phyloP scores from a whole-genome alignment of 805 yeast genomes.

The Suhomyces pyralidae region DNA sequence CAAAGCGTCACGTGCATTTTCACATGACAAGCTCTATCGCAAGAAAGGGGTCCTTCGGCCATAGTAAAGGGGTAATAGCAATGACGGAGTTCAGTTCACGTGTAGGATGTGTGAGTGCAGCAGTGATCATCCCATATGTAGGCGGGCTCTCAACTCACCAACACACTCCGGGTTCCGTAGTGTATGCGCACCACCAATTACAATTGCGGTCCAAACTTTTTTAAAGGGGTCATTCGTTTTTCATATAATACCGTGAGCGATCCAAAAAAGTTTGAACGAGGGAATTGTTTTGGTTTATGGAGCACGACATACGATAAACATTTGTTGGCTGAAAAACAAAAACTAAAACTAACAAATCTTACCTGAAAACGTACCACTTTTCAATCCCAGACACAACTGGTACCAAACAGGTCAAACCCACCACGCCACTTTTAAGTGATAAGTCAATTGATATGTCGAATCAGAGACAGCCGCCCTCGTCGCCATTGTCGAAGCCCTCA shows the following conservation, averaged over 20 bases:
- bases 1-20: background rate
- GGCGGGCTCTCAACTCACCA: background rate
- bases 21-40: background rate
- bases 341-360: no score
- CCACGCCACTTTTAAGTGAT: no score
- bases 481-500: conserved; percentile 3
- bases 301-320: background rate
- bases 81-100: background rate
- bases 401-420: no score
- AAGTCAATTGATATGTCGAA: conserved; percentile 14
- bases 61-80: no score
- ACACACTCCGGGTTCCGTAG: no score
- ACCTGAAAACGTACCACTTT: background rate
- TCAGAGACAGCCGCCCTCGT: conserved; percentile 13
- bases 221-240: conserved; percentile 4
- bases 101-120: background rate
- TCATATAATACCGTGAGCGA: background rate
- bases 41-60: no score
- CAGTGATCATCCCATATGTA: no score
- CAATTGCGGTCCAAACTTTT: background rate
- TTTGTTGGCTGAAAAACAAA: background rate
- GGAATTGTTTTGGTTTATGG: background rate
- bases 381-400: no score
- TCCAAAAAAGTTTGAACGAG: background rate
- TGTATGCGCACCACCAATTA: background rate